Evolutionary conservation across 2,329 filamentous ascomycete genomes (phyloP), one percentile per base, ranked within the genome.

Genomic region (Colletotrichum neosansevieriae): DNA sequence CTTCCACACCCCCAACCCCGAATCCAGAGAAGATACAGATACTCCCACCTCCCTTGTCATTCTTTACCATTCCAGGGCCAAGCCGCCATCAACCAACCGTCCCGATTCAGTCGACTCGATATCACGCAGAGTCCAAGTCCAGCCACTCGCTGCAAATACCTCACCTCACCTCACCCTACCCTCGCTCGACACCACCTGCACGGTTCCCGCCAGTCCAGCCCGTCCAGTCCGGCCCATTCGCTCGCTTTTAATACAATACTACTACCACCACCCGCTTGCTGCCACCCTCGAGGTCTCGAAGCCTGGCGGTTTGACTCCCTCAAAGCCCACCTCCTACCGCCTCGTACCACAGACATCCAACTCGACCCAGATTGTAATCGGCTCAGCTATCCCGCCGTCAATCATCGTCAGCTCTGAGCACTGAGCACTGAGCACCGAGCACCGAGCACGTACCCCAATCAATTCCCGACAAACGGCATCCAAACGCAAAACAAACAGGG

Each of bases 261-360:
- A 47, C 6, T 7, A 29, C 29, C 29, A 29, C 1, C 1, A 29
- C 29, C 29, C 29, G 7, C 29, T 9, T 29, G 29, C 29, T 29
- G 9, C 29, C 7, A 29, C 29, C 47, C 45, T 51, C 40, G 19
- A 58, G 34, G 54, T 32, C 65, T 68, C 61, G 47, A 65, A 65
- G 50, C 65, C 65, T 49, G 61, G 54, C 40, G 65, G 60, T 68
- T 65, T 65, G 61, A 65, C 54, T 29, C 49, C 34, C 54, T 65
- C 49, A n/a, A n/a, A n/a, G n/a, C n/a, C n/a, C n/a, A n/a, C n/a
- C n/a, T n/a, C n/a, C n/a, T n/a, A n/a, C n/a, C 32, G 56, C 49
- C 60, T 53, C 64, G 34, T 15, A 15, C 17, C 24, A 59, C 54
- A 42, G 36, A 58, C 51, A 19, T n/a, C 17, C 21, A 56, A 29